A percentile compares a stretch with the other conserved stretches of the same genome.
Conservation (phyloP, 306 rosid genomes). For the Sphenostylis stenocarpa region DNA sequence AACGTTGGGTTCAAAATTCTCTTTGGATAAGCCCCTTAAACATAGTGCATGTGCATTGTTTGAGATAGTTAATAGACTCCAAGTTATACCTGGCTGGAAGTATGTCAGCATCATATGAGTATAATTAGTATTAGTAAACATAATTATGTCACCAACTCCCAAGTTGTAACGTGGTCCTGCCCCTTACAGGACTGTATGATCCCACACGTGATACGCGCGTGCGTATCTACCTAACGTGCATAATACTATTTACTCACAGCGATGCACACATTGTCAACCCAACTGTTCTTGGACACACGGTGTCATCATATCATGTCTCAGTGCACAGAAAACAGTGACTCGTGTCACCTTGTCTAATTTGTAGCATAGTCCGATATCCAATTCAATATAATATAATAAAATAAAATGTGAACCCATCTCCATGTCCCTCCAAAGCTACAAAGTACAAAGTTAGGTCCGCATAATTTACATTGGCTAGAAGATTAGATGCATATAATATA, state of each 20-base stretch:
- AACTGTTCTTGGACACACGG: conserved; percentile 31
- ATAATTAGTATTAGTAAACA: conserved; percentile 12
- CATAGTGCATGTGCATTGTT: conserved; percentile 27
- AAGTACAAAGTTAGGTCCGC: background rate
- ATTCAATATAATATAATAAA: background rate
- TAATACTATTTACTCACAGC: conserved; percentile 26
- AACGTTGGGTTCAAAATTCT: background rate
- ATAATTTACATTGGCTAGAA: background rate
- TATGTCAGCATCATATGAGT: conserved; percentile 21
- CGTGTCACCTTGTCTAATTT: conserved; percentile 38
- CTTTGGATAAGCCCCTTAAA: background rate
- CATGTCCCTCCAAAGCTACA: conserved; percentile 6
- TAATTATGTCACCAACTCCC: conserved; percentile 6
- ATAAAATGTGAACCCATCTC: conserved; percentile 9
- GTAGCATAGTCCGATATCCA: background rate
- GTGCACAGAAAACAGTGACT: conserved; percentile 35
- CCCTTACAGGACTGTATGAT: conserved; percentile 3
- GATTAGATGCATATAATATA: background rate
- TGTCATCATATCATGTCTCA: conserved; percentile 45
- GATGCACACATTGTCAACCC: conserved; percentile 42
- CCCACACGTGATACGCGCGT: conserved; percentile 49
- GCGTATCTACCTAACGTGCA: conserved; percentile 39
- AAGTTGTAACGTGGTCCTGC: conserved; percentile 43
- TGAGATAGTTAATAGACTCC: background rate
- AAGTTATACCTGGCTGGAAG: background rate